Evolutionary conservation across 2,329 filamentous ascomycete genomes (phyloP).

Genomic region (Sporothrix pallida): DNA sequence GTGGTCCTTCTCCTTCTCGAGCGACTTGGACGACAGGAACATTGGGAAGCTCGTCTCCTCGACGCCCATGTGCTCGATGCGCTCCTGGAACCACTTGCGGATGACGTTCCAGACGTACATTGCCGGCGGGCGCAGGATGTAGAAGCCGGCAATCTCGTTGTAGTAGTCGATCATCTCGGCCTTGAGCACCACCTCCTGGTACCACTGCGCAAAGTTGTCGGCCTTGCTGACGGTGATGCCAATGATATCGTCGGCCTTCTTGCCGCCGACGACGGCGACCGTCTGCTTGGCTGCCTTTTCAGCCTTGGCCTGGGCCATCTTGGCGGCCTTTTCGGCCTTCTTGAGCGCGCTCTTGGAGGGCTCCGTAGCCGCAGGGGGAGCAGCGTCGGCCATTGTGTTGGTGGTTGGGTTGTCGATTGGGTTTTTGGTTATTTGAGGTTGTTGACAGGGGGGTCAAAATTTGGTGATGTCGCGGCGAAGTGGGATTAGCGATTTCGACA

Average conservation of each 20-base stretch:
- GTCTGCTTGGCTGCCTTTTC: conserved; percentile 64
- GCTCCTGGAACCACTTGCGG: conserved; percentile 69
- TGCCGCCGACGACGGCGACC: conserved; percentile 60
- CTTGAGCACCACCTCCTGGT: conserved; percentile 96
- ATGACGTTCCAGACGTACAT: conserved; percentile 71
- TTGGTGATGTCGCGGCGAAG: not conserved
- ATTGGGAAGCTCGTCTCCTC: conserved; percentile 97
- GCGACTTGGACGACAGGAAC: conserved; percentile 89
- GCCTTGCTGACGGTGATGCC: conserved; percentile 87
- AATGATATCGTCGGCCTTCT: conserved; percentile 73
- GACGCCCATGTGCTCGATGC: conserved; percentile 89
- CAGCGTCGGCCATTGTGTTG: conserved; percentile 39
- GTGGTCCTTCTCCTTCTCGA: conserved; percentile 90
- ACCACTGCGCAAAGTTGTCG: conserved; percentile 92
- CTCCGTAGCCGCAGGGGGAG: conserved; percentile 40
- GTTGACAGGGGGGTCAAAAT: conserved; percentile 8
- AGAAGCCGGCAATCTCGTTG: conserved; percentile 89
- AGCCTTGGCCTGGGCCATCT: conserved; percentile 66
- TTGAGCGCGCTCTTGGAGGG: conserved; percentile 68
- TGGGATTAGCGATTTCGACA: not conserved
- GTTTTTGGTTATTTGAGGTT: no score
- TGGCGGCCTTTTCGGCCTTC: conserved; percentile 69
- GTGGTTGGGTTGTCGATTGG: not conserved
- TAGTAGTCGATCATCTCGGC: conserved; percentile 98
- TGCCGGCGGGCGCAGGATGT: conserved; percentile 75